These are phyloP conservation scores for Pleurostoma richardsiae DNA, from an alignment of 2,329 filamentous ascomycete species.

Conservation along the genomic window DNA sequence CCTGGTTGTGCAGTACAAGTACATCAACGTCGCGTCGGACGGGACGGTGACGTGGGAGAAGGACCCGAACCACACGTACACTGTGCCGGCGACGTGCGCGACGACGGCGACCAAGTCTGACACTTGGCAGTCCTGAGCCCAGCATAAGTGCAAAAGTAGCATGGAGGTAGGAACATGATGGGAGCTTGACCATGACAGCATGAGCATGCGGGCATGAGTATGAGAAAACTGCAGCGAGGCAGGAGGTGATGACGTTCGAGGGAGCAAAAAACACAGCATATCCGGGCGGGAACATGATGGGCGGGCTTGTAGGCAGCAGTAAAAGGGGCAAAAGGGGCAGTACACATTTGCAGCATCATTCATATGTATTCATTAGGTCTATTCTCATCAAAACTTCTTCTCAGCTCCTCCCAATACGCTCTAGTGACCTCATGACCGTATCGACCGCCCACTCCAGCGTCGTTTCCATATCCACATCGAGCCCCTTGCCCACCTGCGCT, in stretches of 20 bases:
- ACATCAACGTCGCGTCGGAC: constrained; percentile 51
- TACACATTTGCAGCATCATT: too few species aligned
- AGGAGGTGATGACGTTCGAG: too few species aligned
- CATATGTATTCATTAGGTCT: too few species aligned
- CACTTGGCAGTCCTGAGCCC: constrained; percentile 22
- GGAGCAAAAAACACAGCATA: too few species aligned
- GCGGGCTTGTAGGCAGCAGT: too few species aligned
- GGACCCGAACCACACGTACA: constrained; percentile 45
- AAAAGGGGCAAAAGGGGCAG: too few species aligned
- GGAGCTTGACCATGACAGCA: too few species aligned
- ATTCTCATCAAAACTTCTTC: too few species aligned
- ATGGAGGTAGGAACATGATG: not conserved
- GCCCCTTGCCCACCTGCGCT: constrained; percentile 38
- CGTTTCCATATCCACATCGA: constrained; percentile 55
- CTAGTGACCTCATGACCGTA: constrained; percentile 46
- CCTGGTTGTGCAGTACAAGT: constrained; percentile 61
- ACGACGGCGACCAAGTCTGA: constrained; percentile 20
- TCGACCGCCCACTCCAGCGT: constrained; percentile 66
- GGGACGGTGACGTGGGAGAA: constrained; percentile 60
- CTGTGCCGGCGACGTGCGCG: constrained; percentile 23
- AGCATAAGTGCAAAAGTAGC: not conserved
- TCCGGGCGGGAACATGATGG: too few species aligned
- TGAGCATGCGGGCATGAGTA: too few species aligned
- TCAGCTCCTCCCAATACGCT: constrained; percentile 7
- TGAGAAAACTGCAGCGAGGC: too few species aligned